phyloP scores from a whole-genome alignment of 2,329 filamentous ascomycete species.

The Aciculosporium take region DNA sequence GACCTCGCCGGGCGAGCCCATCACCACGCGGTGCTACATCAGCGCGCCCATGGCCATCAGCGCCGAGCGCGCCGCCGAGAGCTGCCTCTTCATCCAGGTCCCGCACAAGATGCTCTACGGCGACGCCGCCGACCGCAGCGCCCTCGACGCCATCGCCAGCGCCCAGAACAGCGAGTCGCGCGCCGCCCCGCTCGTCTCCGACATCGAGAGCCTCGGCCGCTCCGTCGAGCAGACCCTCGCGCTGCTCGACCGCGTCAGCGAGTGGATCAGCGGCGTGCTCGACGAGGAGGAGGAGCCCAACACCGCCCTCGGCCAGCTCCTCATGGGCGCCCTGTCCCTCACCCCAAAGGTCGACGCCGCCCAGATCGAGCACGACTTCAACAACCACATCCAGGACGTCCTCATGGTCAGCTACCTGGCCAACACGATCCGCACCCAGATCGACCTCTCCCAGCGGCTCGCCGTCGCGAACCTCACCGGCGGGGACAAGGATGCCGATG shows the following conservation, averaged over 20 bases:
- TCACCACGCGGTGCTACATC: conserved; percentile 89
- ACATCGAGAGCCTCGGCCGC: conserved; percentile 78
- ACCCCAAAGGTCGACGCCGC: conserved; percentile 86
- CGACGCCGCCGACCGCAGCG: conserved; percentile 49
- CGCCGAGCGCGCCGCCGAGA: conserved; percentile 86
- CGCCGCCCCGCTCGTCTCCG: conserved; percentile 59
- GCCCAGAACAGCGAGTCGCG: conserved; percentile 70
- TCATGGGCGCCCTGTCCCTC: conserved; percentile 84
- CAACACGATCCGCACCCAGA: conserved; percentile 97
- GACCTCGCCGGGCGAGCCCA: conserved; percentile 74
- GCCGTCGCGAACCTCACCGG: conserved; percentile 57
- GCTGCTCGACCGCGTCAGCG: conserved; percentile 80
- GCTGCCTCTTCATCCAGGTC: conserved; percentile 93
- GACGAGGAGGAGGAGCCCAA: conserved; percentile 87
- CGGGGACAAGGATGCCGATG: conserved; percentile 35
- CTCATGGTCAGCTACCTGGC: conserved; percentile 95
- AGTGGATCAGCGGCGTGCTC: conserved; percentile 84
- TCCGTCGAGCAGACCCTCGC: conserved; percentile 77
- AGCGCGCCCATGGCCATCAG: conserved; percentile 89
- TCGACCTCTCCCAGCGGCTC: conserved; percentile 90
- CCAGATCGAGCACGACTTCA: conserved; percentile 95
- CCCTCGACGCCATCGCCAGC: conserved; percentile 67
- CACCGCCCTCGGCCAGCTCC: conserved; percentile 82
- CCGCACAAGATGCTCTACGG: conserved; percentile 87
- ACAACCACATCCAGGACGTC: conserved; percentile 99